Base-by-base conservation (phyloP, 2,329 filamentous ascomycete species). In the Hymenoscyphus repandus region DNA sequence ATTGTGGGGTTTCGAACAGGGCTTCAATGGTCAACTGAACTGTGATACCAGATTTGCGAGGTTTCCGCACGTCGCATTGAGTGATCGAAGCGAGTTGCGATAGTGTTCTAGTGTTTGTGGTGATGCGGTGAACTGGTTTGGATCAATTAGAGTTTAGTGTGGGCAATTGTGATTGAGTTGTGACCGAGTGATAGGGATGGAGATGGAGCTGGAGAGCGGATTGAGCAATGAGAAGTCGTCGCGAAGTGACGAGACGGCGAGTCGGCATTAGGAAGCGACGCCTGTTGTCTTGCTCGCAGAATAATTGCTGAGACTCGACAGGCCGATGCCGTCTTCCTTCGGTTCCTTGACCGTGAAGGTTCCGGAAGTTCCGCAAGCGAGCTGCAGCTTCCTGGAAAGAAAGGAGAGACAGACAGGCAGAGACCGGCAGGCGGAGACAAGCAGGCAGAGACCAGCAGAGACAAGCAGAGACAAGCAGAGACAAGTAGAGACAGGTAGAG, bases 341-440 rank as follows among this genome's bases (percentile, higher is more conserved):
- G n/a, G n/a, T n/a, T n/a, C n/a, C n/a, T n/a, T n/a, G n/a, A n/a
- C n/a, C n/a, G n/a, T n/a, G n/a, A n/a, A 33, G 38, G 22, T 18
- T 38, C 32, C 47, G 47, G 47, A 49, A 37, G 36, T 37, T 44
- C 47, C 45, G 45, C 49, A 43, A 51, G 38, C 44, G 33, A 46
- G 39, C 15, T 36, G 17, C 33, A 32, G 31, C 32, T 11, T 22
- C 18, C 39, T 42, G 32, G 15, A 44, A 39, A 30, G 15, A 33
- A 15, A 17, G 32, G 13, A 20, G 17, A 31, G 32, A 18, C n/a
- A 36, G 6, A 36, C 4, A 7, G 22, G 7, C 22, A 27, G 22
- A n/a, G 22, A 4, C 7, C 22, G 22, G 22, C 22, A 27, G 22
- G 22, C 22, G 22, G 4, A 31, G 32, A 18, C n/a, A 36, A 6